phyloP scores from a whole-genome alignment of 345 rosid genomes.

The Linum tenue region DNA sequence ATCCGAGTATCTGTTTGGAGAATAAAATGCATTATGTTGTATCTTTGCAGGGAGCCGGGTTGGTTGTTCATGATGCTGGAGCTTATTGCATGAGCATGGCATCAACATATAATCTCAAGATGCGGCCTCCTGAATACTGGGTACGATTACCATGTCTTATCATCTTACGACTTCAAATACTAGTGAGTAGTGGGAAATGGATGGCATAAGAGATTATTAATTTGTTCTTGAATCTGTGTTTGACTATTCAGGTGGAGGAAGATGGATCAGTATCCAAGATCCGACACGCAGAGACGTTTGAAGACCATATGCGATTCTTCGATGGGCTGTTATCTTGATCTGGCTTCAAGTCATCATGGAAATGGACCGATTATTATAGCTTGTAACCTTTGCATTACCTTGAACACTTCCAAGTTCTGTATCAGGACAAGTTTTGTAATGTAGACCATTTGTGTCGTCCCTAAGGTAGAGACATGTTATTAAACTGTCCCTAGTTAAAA shows the following conservation, averaged over 20 bases:
- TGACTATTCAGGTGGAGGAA: constrained; percentile 54
- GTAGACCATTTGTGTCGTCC: neutral
- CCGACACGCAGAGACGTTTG: constrained; percentile 77
- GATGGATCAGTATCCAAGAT: constrained; percentile 74
- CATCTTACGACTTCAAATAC: neutral
- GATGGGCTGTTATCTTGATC: constrained; percentile 43
- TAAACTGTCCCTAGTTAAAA: too few species aligned
- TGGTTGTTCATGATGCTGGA: constrained; percentile 96
- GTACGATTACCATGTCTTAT: constrained; percentile 26
- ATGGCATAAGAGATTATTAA: too few species aligned
- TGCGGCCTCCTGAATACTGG: constrained; percentile 99
- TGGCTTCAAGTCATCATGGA: neutral
- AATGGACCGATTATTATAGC: neutral
- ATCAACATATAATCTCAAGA: constrained; percentile 94
- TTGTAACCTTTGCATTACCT: too few species aligned
- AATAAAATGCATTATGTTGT: neutral
- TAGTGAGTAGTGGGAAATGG: neutral
- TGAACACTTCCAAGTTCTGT: neutral
- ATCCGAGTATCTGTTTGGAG: neutral
- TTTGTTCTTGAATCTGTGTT: constrained; percentile 1
- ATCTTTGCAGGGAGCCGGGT: constrained; percentile 67
- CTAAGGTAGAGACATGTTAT: neutral
- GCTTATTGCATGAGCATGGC: constrained; percentile 99
- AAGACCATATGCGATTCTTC: constrained; percentile 70
- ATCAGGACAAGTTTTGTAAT: neutral